These are phyloP conservation scores for Martiniozyma abietophila DNA, from an alignment of 805 yeast genomes.

Conservation along the genomic window DNA sequence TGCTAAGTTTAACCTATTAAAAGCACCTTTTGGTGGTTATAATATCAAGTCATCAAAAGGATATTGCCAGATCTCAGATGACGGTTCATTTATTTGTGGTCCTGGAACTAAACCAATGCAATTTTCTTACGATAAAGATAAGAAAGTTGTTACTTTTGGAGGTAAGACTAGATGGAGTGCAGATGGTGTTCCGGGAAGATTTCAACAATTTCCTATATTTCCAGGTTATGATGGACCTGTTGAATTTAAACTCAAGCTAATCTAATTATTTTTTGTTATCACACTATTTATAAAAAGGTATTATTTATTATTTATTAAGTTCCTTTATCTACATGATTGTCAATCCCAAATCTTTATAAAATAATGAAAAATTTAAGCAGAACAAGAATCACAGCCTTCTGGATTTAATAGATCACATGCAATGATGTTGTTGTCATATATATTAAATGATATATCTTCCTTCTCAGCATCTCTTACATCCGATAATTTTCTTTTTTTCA, in stretches of 20 bases:
- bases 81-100: conserved; percentile 25
- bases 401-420: conserved; percentile 19
- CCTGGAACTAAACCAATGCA: conserved; percentile 36
- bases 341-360: neutral
- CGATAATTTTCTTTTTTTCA: conserved; percentile 1
- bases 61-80: conserved; percentile 44
- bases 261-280: neutral
- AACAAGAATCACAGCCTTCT: conserved; percentile 33
- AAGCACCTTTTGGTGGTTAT: conserved; percentile 66
- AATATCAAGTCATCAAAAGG: conserved; percentile 65
- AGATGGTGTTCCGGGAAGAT: conserved; percentile 31
- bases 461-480: conserved; percentile 1
- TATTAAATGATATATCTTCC: conserved; percentile 5
- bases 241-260: conserved; percentile 30
- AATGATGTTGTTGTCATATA: conserved; percentile 14
- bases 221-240: conserved; percentile 34
- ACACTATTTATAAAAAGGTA: neutral
- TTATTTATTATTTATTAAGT: neutral
- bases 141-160: conserved; percentile 45
- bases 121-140: conserved; percentile 43
- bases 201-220: conserved; percentile 38
- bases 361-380: conserved; percentile 21
- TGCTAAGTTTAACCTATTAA: conserved; percentile 56
- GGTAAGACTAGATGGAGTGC: conserved; percentile 59
- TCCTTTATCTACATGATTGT: conserved; percentile 8